Base-by-base conservation (phyloP, 1,284 basidiomycete species). In the Cryptococcus depauperatus region DNA sequence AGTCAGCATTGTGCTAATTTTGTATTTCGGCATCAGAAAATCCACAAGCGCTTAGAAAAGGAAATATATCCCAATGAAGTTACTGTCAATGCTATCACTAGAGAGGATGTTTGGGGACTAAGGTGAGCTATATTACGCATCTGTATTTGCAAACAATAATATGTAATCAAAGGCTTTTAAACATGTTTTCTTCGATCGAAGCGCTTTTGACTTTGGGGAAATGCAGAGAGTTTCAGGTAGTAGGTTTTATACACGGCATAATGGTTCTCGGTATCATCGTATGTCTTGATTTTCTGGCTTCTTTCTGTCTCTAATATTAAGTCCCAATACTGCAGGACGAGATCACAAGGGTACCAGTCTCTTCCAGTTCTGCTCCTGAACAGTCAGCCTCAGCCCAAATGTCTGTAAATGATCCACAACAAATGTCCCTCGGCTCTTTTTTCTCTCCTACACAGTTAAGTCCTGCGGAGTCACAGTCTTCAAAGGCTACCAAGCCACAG, bases 1-100 rank as follows among this genome's bases (percentile, higher is more conserved):
- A n/a, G n/a, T n/a, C n/a, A n/a, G n/a, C n/a, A n/a, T n/a, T n/a
- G n/a, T n/a, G n/a, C n/a, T n/a, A n/a, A n/a, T n/a, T n/a, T n/a
- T n/a, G n/a, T n/a, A n/a, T n/a, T n/a, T n/a, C n/a, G n/a, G n/a
- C n/a, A n/a, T n/a, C n/a, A 73, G 66, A 48, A 46, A 80, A 85
- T 92, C 0, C 90, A 95, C 68, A 83, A 84, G 55, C 74, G 77
- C 35, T 74, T 95, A 14, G 88, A 95, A 62, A 73, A 75, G 18
- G 83, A 89, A 60, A 73, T 91, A 9, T 77, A 77, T 30, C 77
- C 82, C 0, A 77, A 79, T 25, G 76, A 79, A 48, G 58, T 84
- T 8, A 32, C 66, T 10, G 75, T 88, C 1, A 62, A 69, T 1
- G 63, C 77, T 1, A 66, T 57, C 1, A 79, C 76, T 0, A 52